These are phyloP conservation scores for Trichoderma simmonsii DNA, from an alignment of 2,329 filamentous ascomycete genomes.

Conservation along the genomic window DNA sequence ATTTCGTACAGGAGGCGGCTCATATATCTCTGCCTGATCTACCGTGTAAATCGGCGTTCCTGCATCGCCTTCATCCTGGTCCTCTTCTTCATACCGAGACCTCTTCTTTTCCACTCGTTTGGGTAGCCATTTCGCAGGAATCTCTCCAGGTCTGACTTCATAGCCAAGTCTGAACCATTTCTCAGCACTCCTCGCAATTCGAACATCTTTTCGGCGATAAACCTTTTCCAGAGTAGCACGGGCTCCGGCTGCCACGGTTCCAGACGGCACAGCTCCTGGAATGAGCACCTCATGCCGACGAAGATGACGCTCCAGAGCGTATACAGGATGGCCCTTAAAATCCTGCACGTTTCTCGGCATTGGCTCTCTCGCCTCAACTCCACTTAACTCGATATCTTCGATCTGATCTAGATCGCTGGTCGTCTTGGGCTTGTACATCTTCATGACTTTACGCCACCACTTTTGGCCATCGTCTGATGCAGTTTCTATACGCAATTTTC, in stretches of 20 bases:
- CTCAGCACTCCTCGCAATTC: slow-evolving; percentile 71
- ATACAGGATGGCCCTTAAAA: slow-evolving; percentile 81
- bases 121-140: slow-evolving; percentile 73
- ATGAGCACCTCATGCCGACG: slow-evolving; percentile 78
- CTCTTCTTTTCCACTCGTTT: slow-evolving; percentile 40
- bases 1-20: slow-evolving; percentile 69
- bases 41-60: slow-evolving; percentile 58
- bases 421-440: slow-evolving; percentile 41
- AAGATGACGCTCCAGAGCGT: slow-evolving; percentile 81
- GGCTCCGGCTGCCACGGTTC: slow-evolving; percentile 70
- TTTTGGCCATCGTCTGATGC: slow-evolving; percentile 44
- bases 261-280: slow-evolving; percentile 65
- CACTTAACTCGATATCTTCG: slow-evolving; percentile 73
- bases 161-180: slow-evolving; percentile 89
- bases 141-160: slow-evolving; percentile 72
- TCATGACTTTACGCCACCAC: slow-evolving; percentile 56
- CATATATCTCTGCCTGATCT: slow-evolving; percentile 69
- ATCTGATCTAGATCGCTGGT: slow-evolving; percentile 72
- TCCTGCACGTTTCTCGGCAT: slow-evolving; percentile 85
- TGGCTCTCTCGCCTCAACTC: slow-evolving; percentile 69
- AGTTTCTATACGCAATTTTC: slow-evolving; percentile 72
- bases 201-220: slow-evolving; percentile 78
- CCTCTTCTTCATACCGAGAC: slow-evolving; percentile 25
- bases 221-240: slow-evolving; percentile 68
- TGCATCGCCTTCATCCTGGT: slow-evolving; percentile 30